Evolutionary conservation across 2,329 filamentous ascomycete genomes (phyloP).

Genomic region (Torrubiella hemipterigena): DNA sequence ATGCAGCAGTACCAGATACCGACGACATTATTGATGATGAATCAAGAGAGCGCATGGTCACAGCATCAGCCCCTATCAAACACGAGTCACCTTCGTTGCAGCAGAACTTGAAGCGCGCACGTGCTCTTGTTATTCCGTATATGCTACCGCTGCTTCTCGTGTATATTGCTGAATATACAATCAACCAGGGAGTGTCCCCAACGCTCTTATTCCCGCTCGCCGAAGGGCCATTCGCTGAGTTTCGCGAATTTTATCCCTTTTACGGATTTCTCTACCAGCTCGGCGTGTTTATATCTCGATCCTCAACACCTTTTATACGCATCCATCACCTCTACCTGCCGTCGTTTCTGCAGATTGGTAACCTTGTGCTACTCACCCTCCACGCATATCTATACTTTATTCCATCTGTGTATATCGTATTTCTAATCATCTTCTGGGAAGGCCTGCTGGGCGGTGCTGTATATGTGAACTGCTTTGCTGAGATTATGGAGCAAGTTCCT

Average conservation of each 20-base stretch:
- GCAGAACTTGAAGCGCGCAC: constrained; percentile 52
- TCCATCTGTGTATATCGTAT: constrained; percentile 77
- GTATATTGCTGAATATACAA: constrained; percentile 93
- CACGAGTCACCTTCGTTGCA: constrained; percentile 22
- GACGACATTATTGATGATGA: constrained; percentile 24
- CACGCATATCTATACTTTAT: constrained; percentile 76
- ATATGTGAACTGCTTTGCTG: constrained; percentile 92
- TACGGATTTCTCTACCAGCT: constrained; percentile 93
- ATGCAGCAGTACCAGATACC: constrained; percentile 37
- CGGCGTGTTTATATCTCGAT: constrained; percentile 89
- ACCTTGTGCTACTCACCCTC: constrained; percentile 58
- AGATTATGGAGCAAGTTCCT: constrained; percentile 76
- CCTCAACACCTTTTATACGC: constrained; percentile 77
- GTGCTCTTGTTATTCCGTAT: constrained; percentile 59
- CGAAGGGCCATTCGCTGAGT: constrained; percentile 66
- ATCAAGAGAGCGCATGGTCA: constrained; percentile 26
- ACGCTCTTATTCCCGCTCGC: constrained; percentile 77
- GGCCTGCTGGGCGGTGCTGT: constrained; percentile 82
- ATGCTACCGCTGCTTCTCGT: constrained; percentile 90
- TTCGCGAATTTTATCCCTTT: constrained; percentile 83
- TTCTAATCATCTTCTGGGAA: constrained; percentile 84
- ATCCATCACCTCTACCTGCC: constrained; percentile 73
- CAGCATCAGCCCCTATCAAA: constrained; percentile 17
- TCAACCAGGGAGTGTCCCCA: constrained; percentile 88
- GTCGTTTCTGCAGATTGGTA: constrained; percentile 68